Conservation (phyloP, 805 yeast genomes). For the Citeromyces matritensis region DNA sequence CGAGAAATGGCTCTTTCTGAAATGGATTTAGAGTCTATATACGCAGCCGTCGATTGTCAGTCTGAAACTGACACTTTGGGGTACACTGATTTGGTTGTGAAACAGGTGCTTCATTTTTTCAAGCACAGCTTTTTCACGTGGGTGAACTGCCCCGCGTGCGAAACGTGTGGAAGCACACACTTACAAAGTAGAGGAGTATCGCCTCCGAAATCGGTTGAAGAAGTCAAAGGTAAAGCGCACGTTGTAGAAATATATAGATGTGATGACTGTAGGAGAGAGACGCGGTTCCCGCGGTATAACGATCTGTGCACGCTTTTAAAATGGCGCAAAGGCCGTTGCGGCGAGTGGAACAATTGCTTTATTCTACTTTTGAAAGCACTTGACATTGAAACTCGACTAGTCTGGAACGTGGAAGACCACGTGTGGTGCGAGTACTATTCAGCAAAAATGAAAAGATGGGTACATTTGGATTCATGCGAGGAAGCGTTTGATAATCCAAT, state of each 20-base stretch:
- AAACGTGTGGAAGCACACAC: conserved; percentile 26
- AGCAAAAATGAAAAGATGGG: conserved; percentile 45
- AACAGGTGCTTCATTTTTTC: conserved; percentile 50
- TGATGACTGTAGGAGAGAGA: conserved; percentile 22
- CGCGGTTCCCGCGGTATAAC: conserved; percentile 68
- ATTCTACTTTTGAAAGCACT: conserved; percentile 54
- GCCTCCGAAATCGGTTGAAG: conserved; percentile 28
- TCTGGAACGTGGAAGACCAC: conserved; percentile 89
- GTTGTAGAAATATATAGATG: conserved; percentile 56
- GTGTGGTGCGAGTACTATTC: conserved; percentile 93
- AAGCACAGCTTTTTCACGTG: conserved; percentile 71
- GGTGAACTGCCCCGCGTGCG: conserved; percentile 62
- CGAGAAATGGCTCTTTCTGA: too few relatives aligned
- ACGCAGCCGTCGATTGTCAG: background rate
- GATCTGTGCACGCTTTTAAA: conserved; percentile 46
- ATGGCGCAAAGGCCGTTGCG: conserved; percentile 71
- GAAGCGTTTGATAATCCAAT: conserved; percentile 71
- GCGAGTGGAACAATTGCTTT: conserved; percentile 90
- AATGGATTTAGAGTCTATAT: conserved; percentile 1
- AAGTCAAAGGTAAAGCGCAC: conserved; percentile 30
- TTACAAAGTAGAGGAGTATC: conserved; percentile 20
- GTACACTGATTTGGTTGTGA: conserved; percentile 42
- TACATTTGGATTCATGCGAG: conserved; percentile 85
- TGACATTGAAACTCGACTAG: conserved; percentile 48
- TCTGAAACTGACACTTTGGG: conserved; percentile 13